Percentiles rank a stretch among this genome's conserved stretches.
Conservation (phyloP, 805 yeast genomes). For the Metschnikowia cerradonensis region DNA sequence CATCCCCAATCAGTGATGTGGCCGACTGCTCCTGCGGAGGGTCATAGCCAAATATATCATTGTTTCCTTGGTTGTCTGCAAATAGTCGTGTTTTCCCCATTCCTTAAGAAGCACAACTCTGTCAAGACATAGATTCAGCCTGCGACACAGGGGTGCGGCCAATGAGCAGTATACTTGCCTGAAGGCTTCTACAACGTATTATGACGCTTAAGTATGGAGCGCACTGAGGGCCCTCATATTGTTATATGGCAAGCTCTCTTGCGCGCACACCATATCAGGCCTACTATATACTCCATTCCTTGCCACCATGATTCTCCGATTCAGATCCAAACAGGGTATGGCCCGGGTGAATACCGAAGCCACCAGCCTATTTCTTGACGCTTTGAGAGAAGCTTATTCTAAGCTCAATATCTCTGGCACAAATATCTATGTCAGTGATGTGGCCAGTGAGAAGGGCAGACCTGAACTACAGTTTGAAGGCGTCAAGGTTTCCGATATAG, state of each 20-base stretch:
- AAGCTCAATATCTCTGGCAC: constrained; percentile 19
- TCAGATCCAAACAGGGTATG: constrained; percentile 82
- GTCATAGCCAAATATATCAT: not conserved
- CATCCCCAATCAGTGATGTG: constrained; percentile 8
- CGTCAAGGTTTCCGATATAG: constrained; percentile 38
- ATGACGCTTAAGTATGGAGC: not conserved
- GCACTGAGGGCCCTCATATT: not conserved
- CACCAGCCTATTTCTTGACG: constrained; percentile 39
- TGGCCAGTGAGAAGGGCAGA: constrained; percentile 44
- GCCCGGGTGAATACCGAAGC: constrained; percentile 57
- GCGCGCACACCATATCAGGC: not conserved
- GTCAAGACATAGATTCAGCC: not conserved
- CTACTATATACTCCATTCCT: not conserved
- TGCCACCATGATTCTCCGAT: constrained; percentile 47
- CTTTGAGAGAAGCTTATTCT: constrained; percentile 37
- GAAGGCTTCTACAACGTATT: not conserved
- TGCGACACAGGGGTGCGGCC: not conserved
- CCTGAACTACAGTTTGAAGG: constrained; percentile 35
- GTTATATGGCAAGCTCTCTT: not conserved
- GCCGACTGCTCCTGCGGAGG: not conserved
- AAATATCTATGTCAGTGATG: constrained; percentile 33
- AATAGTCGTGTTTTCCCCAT: not conserved
- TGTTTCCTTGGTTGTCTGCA: not conserved
- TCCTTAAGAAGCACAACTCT: not conserved
- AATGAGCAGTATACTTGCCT: not conserved